Evolutionary conservation across 2,329 filamentous ascomycete genomes (phyloP).

Genomic region (Atkinsonella texensis): DNA sequence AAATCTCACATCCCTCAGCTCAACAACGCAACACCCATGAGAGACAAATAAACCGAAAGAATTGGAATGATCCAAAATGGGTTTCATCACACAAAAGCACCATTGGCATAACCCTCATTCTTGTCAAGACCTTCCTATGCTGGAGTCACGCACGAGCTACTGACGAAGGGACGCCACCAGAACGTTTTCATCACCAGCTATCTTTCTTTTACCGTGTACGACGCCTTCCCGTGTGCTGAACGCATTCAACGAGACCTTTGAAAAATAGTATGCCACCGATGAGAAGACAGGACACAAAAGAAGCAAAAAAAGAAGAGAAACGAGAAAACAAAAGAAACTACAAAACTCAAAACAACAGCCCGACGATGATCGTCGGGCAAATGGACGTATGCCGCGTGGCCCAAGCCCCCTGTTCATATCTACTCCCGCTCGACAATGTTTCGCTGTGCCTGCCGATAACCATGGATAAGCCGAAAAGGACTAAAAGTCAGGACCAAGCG

Average conservation of each 20-base stretch:
- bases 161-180: neutral
- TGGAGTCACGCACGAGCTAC: neutral
- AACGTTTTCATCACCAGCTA: neutral
- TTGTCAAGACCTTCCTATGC: no score
- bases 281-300: neutral
- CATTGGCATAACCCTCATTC: no score
- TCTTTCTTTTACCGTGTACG: neutral
- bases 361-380: conserved; percentile 1
- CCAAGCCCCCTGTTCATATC: conserved; percentile 1
- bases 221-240: neutral
- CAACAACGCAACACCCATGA: no score
- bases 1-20: no score
- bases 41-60: no score
- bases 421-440: conserved; percentile 4
- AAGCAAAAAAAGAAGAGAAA: neutral
- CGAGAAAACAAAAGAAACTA: neutral
- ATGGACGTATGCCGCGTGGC: conserved; percentile 5
- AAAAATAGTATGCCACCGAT: neutral
- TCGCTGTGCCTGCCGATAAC: conserved; percentile 6
- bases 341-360: neutral
- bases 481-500: neutral
- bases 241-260: neutral
- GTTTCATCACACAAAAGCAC: no score
- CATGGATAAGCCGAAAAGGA: conserved; percentile 1
- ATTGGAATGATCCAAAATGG: no score